Evolutionary conservation across 2,329 filamentous ascomycete genomes (phyloP).

Genomic region (Arthrobotrys megalospora): DNA sequence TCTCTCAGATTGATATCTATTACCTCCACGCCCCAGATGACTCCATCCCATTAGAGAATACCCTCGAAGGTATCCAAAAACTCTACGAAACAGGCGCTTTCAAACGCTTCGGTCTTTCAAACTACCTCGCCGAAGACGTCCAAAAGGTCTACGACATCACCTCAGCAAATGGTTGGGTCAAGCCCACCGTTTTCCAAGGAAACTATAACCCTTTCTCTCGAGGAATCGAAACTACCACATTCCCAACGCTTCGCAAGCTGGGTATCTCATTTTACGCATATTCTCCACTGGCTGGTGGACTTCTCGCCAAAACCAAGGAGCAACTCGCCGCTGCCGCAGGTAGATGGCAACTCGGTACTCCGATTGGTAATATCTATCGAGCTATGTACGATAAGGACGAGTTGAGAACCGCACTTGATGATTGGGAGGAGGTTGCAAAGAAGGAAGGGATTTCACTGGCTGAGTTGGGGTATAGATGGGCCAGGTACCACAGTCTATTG

Average conservation of each 20-base stretch:
- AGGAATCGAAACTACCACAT: conserved; percentile 80
- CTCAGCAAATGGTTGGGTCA: conserved; percentile 84
- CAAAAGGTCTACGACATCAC: conserved; percentile 86
- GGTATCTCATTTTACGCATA: conserved; percentile 85
- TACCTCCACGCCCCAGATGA: conserved; percentile 81
- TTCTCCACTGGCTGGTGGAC: conserved; percentile 84
- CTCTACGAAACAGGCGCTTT: conserved; percentile 91
- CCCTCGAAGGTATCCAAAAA: conserved; percentile 82
- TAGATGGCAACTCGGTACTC: conserved; percentile 36
- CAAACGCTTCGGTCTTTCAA: conserved; percentile 82
- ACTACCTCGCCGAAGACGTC: conserved; percentile 89
- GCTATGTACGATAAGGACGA: conserved; percentile 51
- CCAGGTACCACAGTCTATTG: conserved; percentile 77
- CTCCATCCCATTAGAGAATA: conserved; percentile 81
- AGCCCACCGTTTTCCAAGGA: conserved; percentile 86
- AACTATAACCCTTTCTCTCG: conserved; percentile 90
- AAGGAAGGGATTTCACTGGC: conserved; percentile 79
- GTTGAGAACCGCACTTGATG: conserved; percentile 32
- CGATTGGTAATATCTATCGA: conserved; percentile 45
- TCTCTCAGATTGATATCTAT: conserved; percentile 76
- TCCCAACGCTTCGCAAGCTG: conserved; percentile 82
- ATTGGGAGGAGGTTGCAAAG: conserved; percentile 67
- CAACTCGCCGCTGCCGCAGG: conserved; percentile 41
- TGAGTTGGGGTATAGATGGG: conserved; percentile 82
- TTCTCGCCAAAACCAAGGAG: conserved; percentile 73